Evolutionary conservation across 306 rosid genomes (phyloP).

Genomic region (Prosopis cineraria): DNA sequence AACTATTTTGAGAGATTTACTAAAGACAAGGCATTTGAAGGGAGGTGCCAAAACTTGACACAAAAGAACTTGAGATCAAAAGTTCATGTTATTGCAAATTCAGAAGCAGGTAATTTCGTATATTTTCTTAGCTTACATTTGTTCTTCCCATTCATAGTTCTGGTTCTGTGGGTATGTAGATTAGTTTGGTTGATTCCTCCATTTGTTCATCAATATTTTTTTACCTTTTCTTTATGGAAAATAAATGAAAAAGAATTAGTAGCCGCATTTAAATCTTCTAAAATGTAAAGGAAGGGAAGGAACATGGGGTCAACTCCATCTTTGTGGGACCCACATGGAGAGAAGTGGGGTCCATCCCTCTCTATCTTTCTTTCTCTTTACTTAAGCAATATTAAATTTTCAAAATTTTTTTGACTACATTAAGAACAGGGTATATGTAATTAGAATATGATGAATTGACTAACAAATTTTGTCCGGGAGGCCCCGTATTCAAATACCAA

Average conservation of each 20-base stretch:
- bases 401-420: too few species aligned
- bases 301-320: not conserved
- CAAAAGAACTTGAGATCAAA: not conserved
- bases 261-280: too few species aligned
- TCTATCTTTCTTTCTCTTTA: not conserved
- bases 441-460: not conserved
- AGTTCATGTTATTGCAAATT: not conserved
- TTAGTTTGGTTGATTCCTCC: not conserved
- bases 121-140: not conserved
- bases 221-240: not conserved
- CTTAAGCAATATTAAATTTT: too few species aligned
- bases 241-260: not conserved
- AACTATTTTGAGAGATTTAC: slow-evolving; percentile 12
- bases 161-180: not conserved
- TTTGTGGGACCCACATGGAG: not conserved
- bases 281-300: not conserved
- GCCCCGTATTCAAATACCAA: not conserved
- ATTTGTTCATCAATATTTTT: not conserved
- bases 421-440: not conserved
- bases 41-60: not conserved
- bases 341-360: not conserved
- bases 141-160: not conserved
- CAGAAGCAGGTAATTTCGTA: not conserved
- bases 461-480: not conserved
- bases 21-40: not conserved